Evolutionary conservation across 495 filamentous ascomycete genomes (phyloP).

Genomic region (Astrocystis sublimbata): DNA sequence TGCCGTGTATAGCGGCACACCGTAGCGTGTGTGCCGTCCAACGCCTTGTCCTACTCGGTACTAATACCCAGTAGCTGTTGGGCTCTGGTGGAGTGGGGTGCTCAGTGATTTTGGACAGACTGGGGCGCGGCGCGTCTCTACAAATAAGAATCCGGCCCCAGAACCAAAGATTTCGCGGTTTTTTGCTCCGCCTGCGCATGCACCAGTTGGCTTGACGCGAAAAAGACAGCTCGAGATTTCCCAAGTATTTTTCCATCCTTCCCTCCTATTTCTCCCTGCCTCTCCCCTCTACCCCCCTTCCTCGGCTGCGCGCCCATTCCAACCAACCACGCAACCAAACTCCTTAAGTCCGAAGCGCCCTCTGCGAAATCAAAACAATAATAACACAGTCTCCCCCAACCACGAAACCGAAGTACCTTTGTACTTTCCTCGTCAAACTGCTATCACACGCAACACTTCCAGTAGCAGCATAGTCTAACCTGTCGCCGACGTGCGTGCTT

Average conservation of each 20-base stretch:
- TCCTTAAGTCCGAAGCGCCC: slow-evolving; percentile 26
- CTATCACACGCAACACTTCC: slow-evolving; percentile 18
- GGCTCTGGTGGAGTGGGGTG: slow-evolving; percentile 13
- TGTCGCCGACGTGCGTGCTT: too few relatives aligned
- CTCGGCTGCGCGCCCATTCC: slow-evolving; percentile 34
- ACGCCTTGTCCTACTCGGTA: slow-evolving; percentile 14
- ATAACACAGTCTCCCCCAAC: slow-evolving; percentile 14
- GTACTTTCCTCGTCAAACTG: slow-evolving; percentile 17
- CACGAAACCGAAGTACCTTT: slow-evolving; percentile 23
- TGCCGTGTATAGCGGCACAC: not conserved
- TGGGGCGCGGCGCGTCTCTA: slow-evolving; percentile 31
- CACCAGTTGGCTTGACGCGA: slow-evolving; percentile 28
- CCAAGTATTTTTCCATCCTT: slow-evolving; percentile 39
- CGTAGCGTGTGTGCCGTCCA: not conserved
- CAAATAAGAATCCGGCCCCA: slow-evolving; percentile 47
- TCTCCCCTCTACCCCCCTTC: slow-evolving; percentile 35
- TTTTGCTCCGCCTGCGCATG: slow-evolving; percentile 27
- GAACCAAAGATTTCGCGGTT: slow-evolving; percentile 39
- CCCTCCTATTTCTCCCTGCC: slow-evolving; percentile 41
- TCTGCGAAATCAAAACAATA: slow-evolving; percentile 11
- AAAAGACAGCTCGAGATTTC: slow-evolving; percentile 37
- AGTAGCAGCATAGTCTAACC: too few relatives aligned
- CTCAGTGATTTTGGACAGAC: slow-evolving; percentile 30
- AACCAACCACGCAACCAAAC: slow-evolving; percentile 35
- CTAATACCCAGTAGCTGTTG: too few relatives aligned